These are phyloP conservation scores for Cucumis melo DNA, from an alignment of 306 rosid genomes.

Conservation along the genomic window DNA sequence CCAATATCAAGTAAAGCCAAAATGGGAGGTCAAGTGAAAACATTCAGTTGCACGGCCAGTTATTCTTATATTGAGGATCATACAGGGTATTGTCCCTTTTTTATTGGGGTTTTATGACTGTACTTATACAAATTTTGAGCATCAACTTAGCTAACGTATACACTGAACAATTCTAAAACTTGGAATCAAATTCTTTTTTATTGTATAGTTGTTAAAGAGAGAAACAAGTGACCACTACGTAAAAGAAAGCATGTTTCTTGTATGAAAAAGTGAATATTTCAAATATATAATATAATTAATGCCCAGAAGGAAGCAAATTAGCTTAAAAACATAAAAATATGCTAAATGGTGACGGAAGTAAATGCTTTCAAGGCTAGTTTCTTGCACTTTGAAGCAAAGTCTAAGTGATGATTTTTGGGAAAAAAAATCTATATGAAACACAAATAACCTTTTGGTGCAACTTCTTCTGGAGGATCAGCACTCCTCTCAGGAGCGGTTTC, in stretches of 20 bases:
- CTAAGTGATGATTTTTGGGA: not conserved
- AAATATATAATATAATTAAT: not conserved
- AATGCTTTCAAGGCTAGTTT: not conserved
- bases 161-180: not conserved
- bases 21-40: not conserved
- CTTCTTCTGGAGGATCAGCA: constrained; percentile 18
- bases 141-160: not conserved
- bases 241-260: not conserved
- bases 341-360: no score
- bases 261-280: not conserved
- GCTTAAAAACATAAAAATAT: no score
- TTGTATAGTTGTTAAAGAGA: not conserved
- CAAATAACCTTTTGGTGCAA: constrained; percentile 29
- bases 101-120: not conserved
- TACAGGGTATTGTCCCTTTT: not conserved
- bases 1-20: not conserved
- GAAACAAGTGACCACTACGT: not conserved
- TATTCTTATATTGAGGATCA: not conserved
- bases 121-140: not conserved
- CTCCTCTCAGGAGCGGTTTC: constrained; percentile 20
- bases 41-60: not conserved
- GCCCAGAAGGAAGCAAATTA: no score
- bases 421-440: constrained; percentile 5
- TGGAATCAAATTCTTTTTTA: not conserved
- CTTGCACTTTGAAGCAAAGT: not conserved